Conservation (phyloP, 768 basidiomycete genomes). For the Inosperma sp. region DNA sequence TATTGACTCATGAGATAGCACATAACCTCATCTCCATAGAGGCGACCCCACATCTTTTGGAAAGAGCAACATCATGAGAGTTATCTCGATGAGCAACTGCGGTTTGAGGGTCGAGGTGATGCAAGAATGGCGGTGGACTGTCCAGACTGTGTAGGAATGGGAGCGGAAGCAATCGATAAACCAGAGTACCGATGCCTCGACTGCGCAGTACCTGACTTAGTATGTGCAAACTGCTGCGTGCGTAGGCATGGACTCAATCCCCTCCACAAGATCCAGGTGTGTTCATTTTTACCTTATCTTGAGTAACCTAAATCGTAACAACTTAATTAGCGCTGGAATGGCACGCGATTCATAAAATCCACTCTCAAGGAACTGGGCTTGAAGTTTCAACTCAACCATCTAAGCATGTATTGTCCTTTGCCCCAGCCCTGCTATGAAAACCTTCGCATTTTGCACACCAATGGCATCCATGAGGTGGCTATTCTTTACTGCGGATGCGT, state of each 20-base stretch:
- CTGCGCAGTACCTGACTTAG: not conserved
- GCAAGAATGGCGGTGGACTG: too few relatives aligned
- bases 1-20: not conserved
- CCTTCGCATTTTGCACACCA: conserved; percentile 1
- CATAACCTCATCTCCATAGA: not conserved
- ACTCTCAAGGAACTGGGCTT: not conserved
- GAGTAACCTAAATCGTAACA: not conserved
- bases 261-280: not conserved
- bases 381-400: not conserved
- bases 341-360: not conserved
- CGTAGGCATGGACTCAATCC: not conserved
- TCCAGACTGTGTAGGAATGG: not conserved
- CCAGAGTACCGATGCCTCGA: not conserved
- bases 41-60: not conserved
- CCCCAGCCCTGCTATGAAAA: not conserved
- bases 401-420: not conserved
- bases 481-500: not conserved
- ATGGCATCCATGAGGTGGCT: conserved; percentile 2
- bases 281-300: not conserved
- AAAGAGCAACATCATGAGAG: too few relatives aligned
- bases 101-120: not conserved
- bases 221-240: not conserved
- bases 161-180: not conserved
- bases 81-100: not conserved
- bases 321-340: not conserved